Percentiles rank a stretch among this genome's conserved stretches.
These are phyloP conservation scores for Mediolabrus comicus DNA, from an alignment of 108 stramenopile genomes.

Conservation along the genomic window DNA sequence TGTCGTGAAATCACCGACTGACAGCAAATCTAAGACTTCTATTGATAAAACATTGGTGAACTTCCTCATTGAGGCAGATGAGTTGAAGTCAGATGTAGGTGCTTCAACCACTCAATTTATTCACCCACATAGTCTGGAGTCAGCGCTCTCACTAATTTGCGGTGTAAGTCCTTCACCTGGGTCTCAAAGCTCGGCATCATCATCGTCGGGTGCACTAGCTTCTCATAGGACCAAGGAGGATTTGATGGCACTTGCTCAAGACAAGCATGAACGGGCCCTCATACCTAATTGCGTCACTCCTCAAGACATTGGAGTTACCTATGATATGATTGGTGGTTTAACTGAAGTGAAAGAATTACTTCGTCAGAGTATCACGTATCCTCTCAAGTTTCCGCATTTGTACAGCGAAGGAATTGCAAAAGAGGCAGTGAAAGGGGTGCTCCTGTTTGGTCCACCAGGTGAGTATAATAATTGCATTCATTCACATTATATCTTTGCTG, in stretches of 20 bases:
- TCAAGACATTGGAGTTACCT: constrained; percentile 94
- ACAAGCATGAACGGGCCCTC: constrained; percentile 91
- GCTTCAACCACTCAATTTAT: constrained; percentile 33
- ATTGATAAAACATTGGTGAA: constrained; percentile 60
- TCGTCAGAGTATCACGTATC: constrained; percentile 94
- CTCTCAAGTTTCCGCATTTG: constrained; percentile 92
- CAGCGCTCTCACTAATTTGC: constrained; percentile 70
- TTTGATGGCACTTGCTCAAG: constrained; percentile 77
- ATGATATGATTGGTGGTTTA: constrained; percentile 95
- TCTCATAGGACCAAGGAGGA: constrained; percentile 79
- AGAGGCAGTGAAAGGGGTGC: constrained; percentile 94
- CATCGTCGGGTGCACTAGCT: constrained; percentile 37
- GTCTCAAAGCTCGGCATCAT: constrained; percentile 58
- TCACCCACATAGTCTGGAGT: constrained; percentile 81
- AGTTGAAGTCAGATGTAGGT: neutral
- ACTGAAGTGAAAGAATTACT: constrained; percentile 91
- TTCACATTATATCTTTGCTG: too few relatives aligned
- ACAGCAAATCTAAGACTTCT: constrained; percentile 11
- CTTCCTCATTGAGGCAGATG: constrained; percentile 22
- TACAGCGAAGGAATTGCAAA: constrained; percentile 94
- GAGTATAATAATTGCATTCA: too few relatives aligned
- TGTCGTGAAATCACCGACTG: constrained; percentile 25
- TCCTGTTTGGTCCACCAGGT: constrained; percentile 95
- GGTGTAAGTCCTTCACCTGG: constrained; percentile 77
- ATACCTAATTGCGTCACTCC: constrained; percentile 83